Evolutionary conservation across 2,329 filamentous ascomycete genomes (phyloP).

Genomic region (Pseudocercospora crystallina): DNA sequence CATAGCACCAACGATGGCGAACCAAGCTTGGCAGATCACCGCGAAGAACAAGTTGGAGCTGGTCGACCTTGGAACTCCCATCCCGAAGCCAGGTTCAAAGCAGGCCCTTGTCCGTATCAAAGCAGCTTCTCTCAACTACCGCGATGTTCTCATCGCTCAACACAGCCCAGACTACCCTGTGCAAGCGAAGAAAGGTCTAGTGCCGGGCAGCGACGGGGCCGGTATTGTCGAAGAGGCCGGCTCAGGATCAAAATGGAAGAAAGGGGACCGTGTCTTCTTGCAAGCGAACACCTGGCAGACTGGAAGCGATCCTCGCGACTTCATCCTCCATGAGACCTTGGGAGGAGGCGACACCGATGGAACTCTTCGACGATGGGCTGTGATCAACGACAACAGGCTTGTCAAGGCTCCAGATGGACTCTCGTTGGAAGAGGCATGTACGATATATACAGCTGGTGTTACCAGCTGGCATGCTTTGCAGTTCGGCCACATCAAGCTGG

Average conservation of each 20-base stretch:
- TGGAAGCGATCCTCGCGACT: constrained; percentile 19
- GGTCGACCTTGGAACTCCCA: constrained; percentile 12
- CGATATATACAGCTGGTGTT: constrained; percentile 59
- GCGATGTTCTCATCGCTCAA: constrained; percentile 39
- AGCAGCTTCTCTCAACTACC: constrained; percentile 54
- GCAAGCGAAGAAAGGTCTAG: constrained; percentile 39
- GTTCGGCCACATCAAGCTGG: constrained; percentile 56
- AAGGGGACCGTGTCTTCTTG: constrained; percentile 63
- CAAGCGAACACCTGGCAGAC: constrained; percentile 25
- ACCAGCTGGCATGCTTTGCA: constrained; percentile 51
- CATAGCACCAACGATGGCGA: constrained; percentile 14
- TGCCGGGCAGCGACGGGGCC: constrained; percentile 69
- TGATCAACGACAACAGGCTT: constrained; percentile 52
- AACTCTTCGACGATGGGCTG: constrained; percentile 58
- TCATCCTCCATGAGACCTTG: constrained; percentile 42
- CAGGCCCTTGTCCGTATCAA: constrained; percentile 52
- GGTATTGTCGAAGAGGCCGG: constrained; percentile 57
- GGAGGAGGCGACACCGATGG: constrained; percentile 57
- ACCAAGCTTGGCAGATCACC: constrained; percentile 29
- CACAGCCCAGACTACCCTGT: constrained; percentile 22
- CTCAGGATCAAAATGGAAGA: constrained; percentile 33
- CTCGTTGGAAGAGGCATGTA: constrained; percentile 58
- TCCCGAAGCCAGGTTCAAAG: constrained; percentile 35
- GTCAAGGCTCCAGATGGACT: constrained; percentile 57
- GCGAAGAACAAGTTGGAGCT: constrained; percentile 18